Conservation (phyloP, 2,329 filamentous ascomycete genomes). For the Samsoniella hepiali region DNA sequence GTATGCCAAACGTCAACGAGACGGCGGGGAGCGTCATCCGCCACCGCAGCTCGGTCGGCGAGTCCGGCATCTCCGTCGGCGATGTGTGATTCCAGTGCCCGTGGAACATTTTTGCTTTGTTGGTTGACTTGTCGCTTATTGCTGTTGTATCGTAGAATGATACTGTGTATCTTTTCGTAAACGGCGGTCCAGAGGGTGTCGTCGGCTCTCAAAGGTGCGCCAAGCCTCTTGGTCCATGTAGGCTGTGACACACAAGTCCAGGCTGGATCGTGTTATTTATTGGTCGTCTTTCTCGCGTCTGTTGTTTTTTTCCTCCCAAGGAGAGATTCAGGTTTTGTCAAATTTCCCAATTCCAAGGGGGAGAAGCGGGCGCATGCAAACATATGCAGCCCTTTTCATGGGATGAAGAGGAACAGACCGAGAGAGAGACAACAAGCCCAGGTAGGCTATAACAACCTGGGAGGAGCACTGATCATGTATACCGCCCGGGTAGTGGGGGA, state of each 20-base stretch:
- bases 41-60: neutral
- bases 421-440: too few species aligned
- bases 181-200: neutral
- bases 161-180: neutral
- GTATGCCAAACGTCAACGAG: slow-evolving; percentile 14
- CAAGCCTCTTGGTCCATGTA: neutral
- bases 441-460: too few species aligned
- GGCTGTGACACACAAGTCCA: too few species aligned
- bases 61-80: slow-evolving; percentile 8
- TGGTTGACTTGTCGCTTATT: neutral
- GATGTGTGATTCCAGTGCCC: slow-evolving; percentile 4
- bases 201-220: neutral
- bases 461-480: too few species aligned
- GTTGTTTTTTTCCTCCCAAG: too few species aligned
- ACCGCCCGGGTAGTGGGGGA: slow-evolving; percentile 5
- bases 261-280: too few species aligned
- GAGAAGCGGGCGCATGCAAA: too few species aligned
- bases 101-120: neutral
- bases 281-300: neutral
- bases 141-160: neutral
- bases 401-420: too few species aligned
- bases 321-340: too few species aligned
- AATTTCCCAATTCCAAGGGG: too few species aligned
- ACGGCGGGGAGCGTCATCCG: slow-evolving; percentile 5
- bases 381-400: too few species aligned